Evolutionary conservation across 139 green algal genomes (phyloP), one percentile per base, ranked within the genome.

Genomic region (Coccomyxa sp.): DNA sequence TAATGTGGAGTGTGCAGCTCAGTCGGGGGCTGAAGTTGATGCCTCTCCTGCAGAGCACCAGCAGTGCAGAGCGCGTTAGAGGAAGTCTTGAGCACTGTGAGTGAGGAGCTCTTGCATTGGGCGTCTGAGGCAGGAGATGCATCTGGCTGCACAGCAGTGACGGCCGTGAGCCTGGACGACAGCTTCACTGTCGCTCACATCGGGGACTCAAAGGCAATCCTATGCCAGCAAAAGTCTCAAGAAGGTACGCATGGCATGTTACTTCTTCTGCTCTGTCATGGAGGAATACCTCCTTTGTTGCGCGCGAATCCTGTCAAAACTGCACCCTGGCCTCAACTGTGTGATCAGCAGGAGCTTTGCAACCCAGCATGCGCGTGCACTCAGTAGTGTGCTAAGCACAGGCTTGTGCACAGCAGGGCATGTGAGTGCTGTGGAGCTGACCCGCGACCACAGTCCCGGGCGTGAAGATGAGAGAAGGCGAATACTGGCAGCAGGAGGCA

Each of bases 131-230:
- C 73, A 29, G 18, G 24, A 10, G 34, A 69, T 7, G 9, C 84
- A 1, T 76, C 70, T 36, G 87, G 87, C n/a, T 81, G 75, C 24
- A 91, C 87, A 24, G 85, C 85, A 7, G 83, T 88, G 22, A 81
- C 89, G 40, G 87, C 85, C 3, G 39, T 91, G 39, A 24, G 83
- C 39, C 10, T 7, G 36, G 35, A 34, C 29, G 3, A 8, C 7
- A 7, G 31, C 33, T 24, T 89, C 34, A 58, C 85, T 68, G 54
- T 89, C 10, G 85, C 55, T 27, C 84, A 84, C 69, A 58, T 91
- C 2, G 85, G 85, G 29, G 88, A 91, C 79, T 90, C 85, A 2
- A 40, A 72, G 0, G 87, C 85, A 0, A 6, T 89, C 6, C 55
- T 90, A 40, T 91, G 87, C 76, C 33, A 70, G 9, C 41, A 78